A percentile compares a stretch with the other conserved stretches of the same genome.
Conservation (phyloP, 2,329 filamentous ascomycete species). For the Aspergillus fischeri region DNA sequence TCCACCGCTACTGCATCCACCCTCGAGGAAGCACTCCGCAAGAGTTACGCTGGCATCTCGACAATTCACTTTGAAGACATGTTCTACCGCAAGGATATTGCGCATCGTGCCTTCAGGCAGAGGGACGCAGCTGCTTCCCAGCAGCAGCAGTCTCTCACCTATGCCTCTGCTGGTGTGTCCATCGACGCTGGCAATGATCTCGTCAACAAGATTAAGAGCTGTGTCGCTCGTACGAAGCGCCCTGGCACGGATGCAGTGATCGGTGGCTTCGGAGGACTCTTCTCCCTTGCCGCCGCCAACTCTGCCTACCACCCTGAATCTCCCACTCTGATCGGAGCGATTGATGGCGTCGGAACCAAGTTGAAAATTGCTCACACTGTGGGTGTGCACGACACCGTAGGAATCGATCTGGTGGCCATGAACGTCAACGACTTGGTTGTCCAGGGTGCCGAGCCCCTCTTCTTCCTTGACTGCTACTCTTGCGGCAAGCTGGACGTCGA, state of each 20-base stretch:
- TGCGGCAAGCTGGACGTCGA: constrained; percentile 81
- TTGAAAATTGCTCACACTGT: constrained; percentile 91
- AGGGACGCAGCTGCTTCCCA: constrained; percentile 20
- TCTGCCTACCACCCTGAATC: constrained; percentile 72
- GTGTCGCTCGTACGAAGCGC: constrained; percentile 78
- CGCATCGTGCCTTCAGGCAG: constrained; percentile 57
- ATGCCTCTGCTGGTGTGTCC: constrained; percentile 87
- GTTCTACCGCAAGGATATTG: constrained; percentile 92
- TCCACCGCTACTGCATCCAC: constrained; percentile 74
- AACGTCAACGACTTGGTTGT: constrained; percentile 98
- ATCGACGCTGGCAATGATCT: constrained; percentile 93
- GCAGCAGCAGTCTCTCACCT: constrained; percentile 60
- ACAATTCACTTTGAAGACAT: constrained; percentile 80
- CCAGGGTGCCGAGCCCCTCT: constrained; percentile 88
- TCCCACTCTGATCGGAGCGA: constrained; percentile 85
- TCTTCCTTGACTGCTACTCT: constrained; percentile 97
- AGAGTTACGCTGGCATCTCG: constrained; percentile 80
- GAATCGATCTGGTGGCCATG: constrained; percentile 96
- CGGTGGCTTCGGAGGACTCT: constrained; percentile 87
- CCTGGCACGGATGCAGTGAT: constrained; percentile 90
- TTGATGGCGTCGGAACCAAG: constrained; percentile 95
- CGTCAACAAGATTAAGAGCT: constrained; percentile 84
- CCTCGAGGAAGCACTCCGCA: constrained; percentile 76
- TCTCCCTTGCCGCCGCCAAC: constrained; percentile 63
- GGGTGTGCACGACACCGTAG: constrained; percentile 87